Conservation (phyloP, 176 grass and related monocot species). For the Oryza meridionalis region DNA sequence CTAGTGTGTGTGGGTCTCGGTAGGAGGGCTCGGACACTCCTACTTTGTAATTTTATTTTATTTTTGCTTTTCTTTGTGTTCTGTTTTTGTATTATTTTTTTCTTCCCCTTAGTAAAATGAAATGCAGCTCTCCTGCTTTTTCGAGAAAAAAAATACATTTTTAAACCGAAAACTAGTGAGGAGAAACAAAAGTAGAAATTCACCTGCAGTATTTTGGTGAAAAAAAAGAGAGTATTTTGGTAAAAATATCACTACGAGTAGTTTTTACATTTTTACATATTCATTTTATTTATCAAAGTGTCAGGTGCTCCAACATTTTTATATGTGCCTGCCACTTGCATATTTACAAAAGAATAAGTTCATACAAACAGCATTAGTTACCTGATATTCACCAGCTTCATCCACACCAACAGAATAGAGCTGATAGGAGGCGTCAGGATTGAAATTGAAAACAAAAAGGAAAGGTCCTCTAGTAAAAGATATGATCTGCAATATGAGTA, state of each 20-base stretch:
- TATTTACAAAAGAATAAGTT: slow-evolving; percentile 31
- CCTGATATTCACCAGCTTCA: slow-evolving; percentile 95
- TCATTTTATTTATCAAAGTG: not conserved
- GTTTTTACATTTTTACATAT: not conserved
- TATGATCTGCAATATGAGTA: slow-evolving; percentile 59
- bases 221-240: too few relatives aligned
- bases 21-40: too few relatives aligned
- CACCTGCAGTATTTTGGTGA: too few relatives aligned
- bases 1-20: too few relatives aligned
- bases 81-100: too few relatives aligned
- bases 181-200: not conserved
- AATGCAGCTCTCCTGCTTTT: too few relatives aligned
- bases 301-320: not conserved
- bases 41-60: too few relatives aligned
- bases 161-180: not conserved
- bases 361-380: slow-evolving; percentile 35
- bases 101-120: too few relatives aligned
- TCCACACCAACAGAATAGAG: slow-evolving; percentile 75
- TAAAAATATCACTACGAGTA: not conserved
- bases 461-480: slow-evolving; percentile 78
- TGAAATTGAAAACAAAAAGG: slow-evolving; percentile 88
- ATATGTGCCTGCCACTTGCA: not conserved
- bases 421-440: slow-evolving; percentile 64
- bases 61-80: too few relatives aligned
- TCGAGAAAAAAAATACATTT: not conserved